Base-by-base conservation (phyloP, 306 rosid genomes). In the Lagenaria siceraria region DNA sequence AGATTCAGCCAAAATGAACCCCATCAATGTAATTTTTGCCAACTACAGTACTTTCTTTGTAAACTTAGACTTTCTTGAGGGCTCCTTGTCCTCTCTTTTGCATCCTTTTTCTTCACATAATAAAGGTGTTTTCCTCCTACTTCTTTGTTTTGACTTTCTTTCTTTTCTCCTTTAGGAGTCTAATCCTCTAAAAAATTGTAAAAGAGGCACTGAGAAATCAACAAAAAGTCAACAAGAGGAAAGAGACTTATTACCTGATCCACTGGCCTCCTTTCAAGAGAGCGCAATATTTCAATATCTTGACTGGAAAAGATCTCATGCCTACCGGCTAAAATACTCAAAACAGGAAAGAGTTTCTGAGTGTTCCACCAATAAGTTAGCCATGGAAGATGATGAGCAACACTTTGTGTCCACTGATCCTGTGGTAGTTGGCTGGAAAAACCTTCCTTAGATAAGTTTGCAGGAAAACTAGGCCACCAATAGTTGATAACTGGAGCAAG, bases 331-430 rank as follows among this genome's bases (percentile, higher is more conserved):
- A 77, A 2, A 66, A 79, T 64, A 69, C 84, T 80, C 22, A 55
- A 60, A 52, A 56, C 4, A 3, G 96, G 96, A 84, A 94, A 90
- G 92, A 91, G 88, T 79, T 81, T 87, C 79, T 94, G 95, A 58
- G 97, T 90, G 84, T 89, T 90, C 98, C 98, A 92, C 94, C 96
- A 90, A 81, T 92, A 87, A 31, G 93, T 89, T 61, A 94, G 92
- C 96, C 93, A 89, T 10, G 98, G 97, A 2, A 52, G 31, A 78
- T 90, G 80, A 88, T 90, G 96, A 55, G 86, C 82, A 69, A 94
- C 90, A 43, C 95, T 86, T 43, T 83, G n/a, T 11, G 88, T 80
- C 97, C 96, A 94, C 48, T 81, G 96, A 80, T 94, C 98, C 69
- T 52, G 85, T 46, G 24, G 76, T 31, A 64, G 78, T 35, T 75